Evolutionary conservation across 257 asterid species (phyloP).

Genomic region (Solanum arcanum): DNA sequence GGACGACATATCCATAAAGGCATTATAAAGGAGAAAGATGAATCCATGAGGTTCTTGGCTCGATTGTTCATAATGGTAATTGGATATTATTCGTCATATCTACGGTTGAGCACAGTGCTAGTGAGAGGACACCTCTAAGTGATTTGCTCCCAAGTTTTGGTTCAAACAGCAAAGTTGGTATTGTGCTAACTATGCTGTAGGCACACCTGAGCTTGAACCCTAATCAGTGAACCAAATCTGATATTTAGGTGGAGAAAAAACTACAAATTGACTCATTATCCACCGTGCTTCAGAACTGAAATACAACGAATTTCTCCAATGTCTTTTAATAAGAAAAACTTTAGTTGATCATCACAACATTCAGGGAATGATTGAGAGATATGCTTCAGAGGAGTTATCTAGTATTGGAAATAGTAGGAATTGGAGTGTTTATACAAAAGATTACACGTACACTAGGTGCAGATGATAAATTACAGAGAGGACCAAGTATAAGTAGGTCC

Average conservation of each 20-base stretch:
- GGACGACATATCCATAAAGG: not conserved
- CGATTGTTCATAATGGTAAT: not conserved
- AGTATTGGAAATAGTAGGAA: not conserved
- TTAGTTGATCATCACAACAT: not conserved
- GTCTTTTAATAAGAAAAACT: not conserved
- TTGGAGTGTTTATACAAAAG: not conserved
- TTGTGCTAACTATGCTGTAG: not conserved
- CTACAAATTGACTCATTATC: not conserved
- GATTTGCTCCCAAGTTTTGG: not conserved
- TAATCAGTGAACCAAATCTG: not conserved
- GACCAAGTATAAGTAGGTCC: not conserved
- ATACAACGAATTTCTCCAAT: not conserved
- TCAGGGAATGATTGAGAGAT: not conserved
- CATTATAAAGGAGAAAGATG: not conserved
- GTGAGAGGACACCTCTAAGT: not conserved
- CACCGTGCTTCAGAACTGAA: not conserved
- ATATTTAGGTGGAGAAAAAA: not conserved
- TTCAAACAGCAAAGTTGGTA: not conserved
- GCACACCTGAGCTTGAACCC: not conserved
- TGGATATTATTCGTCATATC: not conserved
- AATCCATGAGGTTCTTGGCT: not conserved
- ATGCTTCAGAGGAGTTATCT: not conserved
- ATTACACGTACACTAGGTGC: not conserved
- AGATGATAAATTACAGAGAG: not conserved
- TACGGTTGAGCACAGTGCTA: not conserved